Base-by-base conservation (phyloP, 306 rosid genomes). In the Ziziphus jujuba region DNA sequence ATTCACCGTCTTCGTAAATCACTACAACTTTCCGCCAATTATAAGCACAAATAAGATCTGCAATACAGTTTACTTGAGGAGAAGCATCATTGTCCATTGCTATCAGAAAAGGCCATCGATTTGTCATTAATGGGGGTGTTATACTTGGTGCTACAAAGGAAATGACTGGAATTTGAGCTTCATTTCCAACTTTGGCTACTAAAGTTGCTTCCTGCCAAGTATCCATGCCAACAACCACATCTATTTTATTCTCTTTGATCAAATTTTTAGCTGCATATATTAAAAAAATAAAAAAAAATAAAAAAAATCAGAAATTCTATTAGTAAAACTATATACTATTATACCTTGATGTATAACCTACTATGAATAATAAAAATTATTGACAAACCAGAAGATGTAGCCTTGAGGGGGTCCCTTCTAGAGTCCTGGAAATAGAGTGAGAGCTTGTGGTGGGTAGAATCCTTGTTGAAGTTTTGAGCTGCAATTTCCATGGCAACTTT, bases 401-500 rank as follows among this genome's bases (percentile, higher is more conserved):
- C 74, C 55, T 0, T 61, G 35, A 71, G 53, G 56, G 78, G 66
- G 22, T 72, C 49, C 20, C 36, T 17, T 23, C 10, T 22, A 5
- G 77, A 55, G 56, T 61, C 52, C 10, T 44, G 78, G 38, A 72
- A 67, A 61, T 61, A 19, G 52, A 78, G 62, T 15, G 9, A 17
- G 43, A 72, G 51, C 44, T 72, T 63, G 25, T 38, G 61, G 45
- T 23, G 5, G 45, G 11, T 67, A 12, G 82, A 72, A 3, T 2
- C 9, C 3, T 36, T 38, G 57, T 84, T 86, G 77, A 78, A 66
- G 34, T 63, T 72, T 63, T 55, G 76, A 15, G 71, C 76, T 56
- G 87, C 85, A 56, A 86, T 66, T 68, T 84, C 71, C 83, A 84
- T 84, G 72, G 83, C 78, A 54, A 56, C 56, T 76, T 70, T 79